A percentile compares a stretch with the other conserved stretches of the same genome.
Evolutionary conservation across 306 rosid genomes (phyloP).

Genomic region (Acacia melanoxylon): DNA sequence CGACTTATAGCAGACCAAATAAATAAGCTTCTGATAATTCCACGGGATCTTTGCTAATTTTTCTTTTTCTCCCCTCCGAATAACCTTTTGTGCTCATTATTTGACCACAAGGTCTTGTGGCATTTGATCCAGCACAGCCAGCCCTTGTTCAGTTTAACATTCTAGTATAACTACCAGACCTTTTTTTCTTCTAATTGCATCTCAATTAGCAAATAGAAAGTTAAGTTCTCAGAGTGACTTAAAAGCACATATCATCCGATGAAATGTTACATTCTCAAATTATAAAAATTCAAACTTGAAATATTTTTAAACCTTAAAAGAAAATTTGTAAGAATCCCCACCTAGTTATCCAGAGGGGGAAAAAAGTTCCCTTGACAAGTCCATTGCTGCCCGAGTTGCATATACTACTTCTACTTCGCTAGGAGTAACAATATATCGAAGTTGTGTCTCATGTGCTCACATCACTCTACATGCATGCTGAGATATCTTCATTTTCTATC

Average conservation of each 20-base stretch:
- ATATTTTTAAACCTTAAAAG: not conserved
- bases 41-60: not conserved
- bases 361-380: not conserved
- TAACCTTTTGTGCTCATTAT: not conserved
- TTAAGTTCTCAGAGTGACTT: not conserved
- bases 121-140: not conserved
- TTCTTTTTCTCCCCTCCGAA: not conserved
- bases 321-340: not conserved
- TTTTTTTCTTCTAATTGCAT: not conserved
- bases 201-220: not conserved
- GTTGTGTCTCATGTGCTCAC: not conserved
- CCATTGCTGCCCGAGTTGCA: not conserved
- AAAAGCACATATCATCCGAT: not conserved
- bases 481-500: not conserved
- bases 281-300: not conserved
- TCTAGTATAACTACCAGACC: not conserved
- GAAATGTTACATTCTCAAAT: not conserved
- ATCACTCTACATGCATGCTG: not conserved
- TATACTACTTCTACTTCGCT: not conserved
- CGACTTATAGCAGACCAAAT: conserved; percentile 5
- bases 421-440: no score
- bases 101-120: not conserved
- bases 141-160: not conserved
- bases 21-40: not conserved
- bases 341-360: not conserved